These are phyloP conservation scores for Fusarium beomiforme DNA, from an alignment of 2,329 filamentous ascomycete species.

Conservation along the genomic window DNA sequence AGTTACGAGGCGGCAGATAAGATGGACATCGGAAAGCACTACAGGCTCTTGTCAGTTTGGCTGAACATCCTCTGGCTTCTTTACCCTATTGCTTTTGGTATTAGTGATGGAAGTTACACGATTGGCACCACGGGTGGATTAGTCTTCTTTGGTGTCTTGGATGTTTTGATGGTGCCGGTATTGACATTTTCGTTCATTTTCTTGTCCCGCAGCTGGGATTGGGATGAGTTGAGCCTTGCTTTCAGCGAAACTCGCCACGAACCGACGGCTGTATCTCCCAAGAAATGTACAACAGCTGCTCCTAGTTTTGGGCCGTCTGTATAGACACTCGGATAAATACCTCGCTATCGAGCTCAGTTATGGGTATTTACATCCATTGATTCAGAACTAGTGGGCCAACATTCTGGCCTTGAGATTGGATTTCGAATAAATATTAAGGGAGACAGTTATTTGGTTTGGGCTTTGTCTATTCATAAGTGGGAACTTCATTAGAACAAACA, in stretches of 20 bases:
- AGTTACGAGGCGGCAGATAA: background rate
- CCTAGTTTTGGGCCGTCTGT: background rate
- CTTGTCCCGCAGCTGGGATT: background rate
- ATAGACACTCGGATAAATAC: background rate
- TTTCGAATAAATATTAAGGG: background rate
- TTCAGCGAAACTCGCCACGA: background rate
- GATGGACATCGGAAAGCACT: background rate
- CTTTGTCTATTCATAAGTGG: background rate
- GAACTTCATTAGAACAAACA: background rate
- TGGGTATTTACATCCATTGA: background rate
- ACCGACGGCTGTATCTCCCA: background rate
- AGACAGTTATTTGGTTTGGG: background rate
- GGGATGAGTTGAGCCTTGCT: background rate
- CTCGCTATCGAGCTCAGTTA: background rate
- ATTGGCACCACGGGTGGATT: background rate
- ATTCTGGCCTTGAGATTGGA: background rate
- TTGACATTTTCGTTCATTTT: background rate
- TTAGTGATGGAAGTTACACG: background rate
- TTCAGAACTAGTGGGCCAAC: background rate
- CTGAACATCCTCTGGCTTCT: background rate
- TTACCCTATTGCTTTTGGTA: background rate
- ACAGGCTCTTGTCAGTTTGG: background rate
- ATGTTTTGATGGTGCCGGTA: background rate
- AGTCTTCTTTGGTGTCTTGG: background rate
- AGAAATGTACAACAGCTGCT: background rate